Percentiles rank a stretch among this genome's conserved stretches.
phyloP scores from a whole-genome alignment of 805 yeast genomes.

The Ascoidea tarda region DNA sequence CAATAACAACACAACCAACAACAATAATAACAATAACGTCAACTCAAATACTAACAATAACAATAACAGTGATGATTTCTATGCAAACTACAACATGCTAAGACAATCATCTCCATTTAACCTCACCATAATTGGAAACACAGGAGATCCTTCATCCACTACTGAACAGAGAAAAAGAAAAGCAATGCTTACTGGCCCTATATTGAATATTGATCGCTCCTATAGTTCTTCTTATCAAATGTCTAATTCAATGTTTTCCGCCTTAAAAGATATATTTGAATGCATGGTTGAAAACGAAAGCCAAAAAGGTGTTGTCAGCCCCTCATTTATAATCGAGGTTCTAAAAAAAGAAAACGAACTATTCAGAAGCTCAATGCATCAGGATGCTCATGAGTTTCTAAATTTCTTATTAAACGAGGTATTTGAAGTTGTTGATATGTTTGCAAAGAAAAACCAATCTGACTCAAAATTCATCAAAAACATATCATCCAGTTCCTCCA shows the following conservation, averaged over 20 bases:
- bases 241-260: conserved; percentile 38
- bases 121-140: conserved; percentile 10
- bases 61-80: conserved; percentile 5
- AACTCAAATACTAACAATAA: conserved; percentile 3
- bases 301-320: conserved; percentile 74
- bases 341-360: conserved; percentile 72
- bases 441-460: conserved; percentile 3
- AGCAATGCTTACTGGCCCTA: conserved; percentile 71
- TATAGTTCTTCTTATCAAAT: conserved; percentile 35
- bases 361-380: conserved; percentile 89
- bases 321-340: conserved; percentile 56
- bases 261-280: conserved; percentile 79
- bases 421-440: conserved; percentile 22
- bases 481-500: conserved; percentile 1
- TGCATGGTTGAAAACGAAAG: conserved; percentile 59
- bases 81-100: conserved; percentile 7
- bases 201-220: conserved; percentile 66
- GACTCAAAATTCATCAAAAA: conserved; percentile 6
- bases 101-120: conserved; percentile 2
- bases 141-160: conserved; percentile 22
- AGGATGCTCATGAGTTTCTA: conserved; percentile 95
- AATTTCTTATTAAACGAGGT: conserved; percentile 76
- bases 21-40: conserved; percentile 1
- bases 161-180: conserved; percentile 67
- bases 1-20: background rate